These are phyloP conservation scores for Lentinula aciculospora DNA, from an alignment of 768 basidiomycete species.

Conservation along the genomic window DNA sequence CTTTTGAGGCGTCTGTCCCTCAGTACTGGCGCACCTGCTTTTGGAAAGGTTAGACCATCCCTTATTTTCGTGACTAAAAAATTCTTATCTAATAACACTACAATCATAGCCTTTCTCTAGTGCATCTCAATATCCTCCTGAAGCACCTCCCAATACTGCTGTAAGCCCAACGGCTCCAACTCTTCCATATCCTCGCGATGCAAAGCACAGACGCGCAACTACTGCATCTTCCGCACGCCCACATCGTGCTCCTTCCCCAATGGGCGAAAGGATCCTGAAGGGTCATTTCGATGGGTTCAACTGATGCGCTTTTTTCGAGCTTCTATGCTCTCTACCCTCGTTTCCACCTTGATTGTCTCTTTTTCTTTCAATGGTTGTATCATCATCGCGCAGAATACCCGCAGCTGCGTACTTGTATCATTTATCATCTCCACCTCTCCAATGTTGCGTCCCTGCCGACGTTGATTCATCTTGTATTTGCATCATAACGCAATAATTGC, in stretches of 20 bases:
- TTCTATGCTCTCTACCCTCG: constrained; percentile 3
- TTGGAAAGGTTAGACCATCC: constrained; percentile 45
- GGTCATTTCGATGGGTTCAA: constrained; percentile 91
- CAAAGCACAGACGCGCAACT: constrained; percentile 51
- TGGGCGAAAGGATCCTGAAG: constrained; percentile 89
- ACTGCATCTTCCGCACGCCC: constrained; percentile 48
- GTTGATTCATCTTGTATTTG: not conserved
- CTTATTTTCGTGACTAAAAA: not conserved
- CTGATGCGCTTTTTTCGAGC: constrained; percentile 25
- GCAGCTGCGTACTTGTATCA: constrained; percentile 20
- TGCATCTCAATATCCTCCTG: constrained; percentile 22
- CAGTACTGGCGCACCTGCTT: constrained; percentile 33
- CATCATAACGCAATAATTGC: not conserved
- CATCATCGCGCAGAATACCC: constrained; percentile 26
- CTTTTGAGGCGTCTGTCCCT: constrained; percentile 74
- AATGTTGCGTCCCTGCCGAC: too few relatives aligned
- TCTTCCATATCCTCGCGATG: constrained; percentile 23
- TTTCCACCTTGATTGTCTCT: constrained; percentile 15
- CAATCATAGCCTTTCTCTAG: constrained; percentile 21
- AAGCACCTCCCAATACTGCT: constrained; percentile 48
- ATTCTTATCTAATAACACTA: constrained; percentile 11
- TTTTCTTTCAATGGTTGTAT: not conserved
- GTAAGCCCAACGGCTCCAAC: constrained; percentile 30
- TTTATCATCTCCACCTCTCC: not conserved
- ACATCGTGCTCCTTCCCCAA: constrained; percentile 74